Evolutionary conservation across 345 rosid genomes (phyloP), one percentile per base, ranked within the genome.

Genomic region (Atalantia buxifolia): DNA sequence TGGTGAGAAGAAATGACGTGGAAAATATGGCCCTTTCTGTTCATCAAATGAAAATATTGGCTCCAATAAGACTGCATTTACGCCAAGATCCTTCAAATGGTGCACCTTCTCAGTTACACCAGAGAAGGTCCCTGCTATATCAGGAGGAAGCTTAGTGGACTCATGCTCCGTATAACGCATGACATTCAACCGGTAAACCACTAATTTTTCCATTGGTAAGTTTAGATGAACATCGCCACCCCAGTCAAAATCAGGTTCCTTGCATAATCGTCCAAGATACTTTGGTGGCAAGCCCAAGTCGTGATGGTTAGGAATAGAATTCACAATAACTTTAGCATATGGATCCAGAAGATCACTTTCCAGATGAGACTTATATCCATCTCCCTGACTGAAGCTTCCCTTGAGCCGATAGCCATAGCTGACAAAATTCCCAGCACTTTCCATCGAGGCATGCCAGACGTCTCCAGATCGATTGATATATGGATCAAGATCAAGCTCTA

Each of bases 401-500:
- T 84, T 88, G 87, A 92, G 89, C 59, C 79, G 86, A 83, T 87
- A 96, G 57, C 93, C 91, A 73, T 94, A 91, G 82, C 91, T 87
- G 56, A 75, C 80, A 73, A 84, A 92, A 53, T 64, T 85, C 89
- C 86, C 81, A 4, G 91, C 48, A 22, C 80, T 83, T 36, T 89
- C 94, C 40, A 92, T 12, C 2, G 90, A 89, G 53, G 91, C 95
- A 85, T 92, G 99, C 97, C 99, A 92, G 45, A 89, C 80, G 81
- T 94, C 94, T 81, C 99, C 97, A 27, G 97, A 83, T 82, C 92
- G 89, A 83, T 96, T 89, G 65, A 92, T 93, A 76, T 87, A 88
- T 2, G 97, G 94, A 83, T 96, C 95, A 10, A 96, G 97, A 87
- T 94, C 97, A 81, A 94, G 92, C 92, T 92, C 97, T 76, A 96